Evolutionary conservation across 1,139 yeast species (phyloP).

Genomic region (Nakaseomyces bracarensis): DNA sequence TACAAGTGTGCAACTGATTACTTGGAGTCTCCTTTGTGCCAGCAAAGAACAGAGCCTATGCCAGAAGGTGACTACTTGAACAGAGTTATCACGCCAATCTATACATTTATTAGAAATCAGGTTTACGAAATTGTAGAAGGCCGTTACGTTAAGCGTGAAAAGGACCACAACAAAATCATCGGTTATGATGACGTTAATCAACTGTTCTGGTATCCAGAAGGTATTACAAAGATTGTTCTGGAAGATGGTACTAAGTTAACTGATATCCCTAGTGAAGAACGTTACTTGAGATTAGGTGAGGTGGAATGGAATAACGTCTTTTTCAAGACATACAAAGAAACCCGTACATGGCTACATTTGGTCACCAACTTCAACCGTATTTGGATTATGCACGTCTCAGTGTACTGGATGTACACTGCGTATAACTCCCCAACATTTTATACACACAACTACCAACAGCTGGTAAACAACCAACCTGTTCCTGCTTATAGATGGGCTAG

Average conservation of each 20-base stretch:
- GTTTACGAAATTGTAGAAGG: slow-evolving; percentile 93
- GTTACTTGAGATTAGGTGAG: slow-evolving; percentile 84
- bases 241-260: slow-evolving; percentile 89
- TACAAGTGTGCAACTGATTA: slow-evolving; percentile 91
- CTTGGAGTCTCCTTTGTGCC: slow-evolving; percentile 81
- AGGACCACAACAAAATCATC: slow-evolving; percentile 84
- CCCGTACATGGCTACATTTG: slow-evolving; percentile 96
- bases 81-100: slow-evolving; percentile 85
- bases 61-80: slow-evolving; percentile 95
- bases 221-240: slow-evolving; percentile 83
- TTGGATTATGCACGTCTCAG: slow-evolving; percentile 85
- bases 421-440: slow-evolving; percentile 87
- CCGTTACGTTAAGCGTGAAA: slow-evolving; percentile 93
- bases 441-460: slow-evolving; percentile 77
- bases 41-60: slow-evolving; percentile 77
- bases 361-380: slow-evolving; percentile 95
- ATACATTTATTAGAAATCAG: slow-evolving; percentile 84
- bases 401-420: slow-evolving; percentile 92
- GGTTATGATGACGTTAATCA: slow-evolving; percentile 99
- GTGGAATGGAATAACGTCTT: slow-evolving; percentile 87
- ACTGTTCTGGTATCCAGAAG: slow-evolving; percentile 98
- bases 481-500: slow-evolving; percentile 90
- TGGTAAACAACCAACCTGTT: slow-evolving; percentile 73
- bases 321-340: slow-evolving; percentile 93
- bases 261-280: slow-evolving; percentile 82